Base-by-base conservation (phyloP, 2,329 filamentous ascomycete genomes). In the Neonectria magnoliae region DNA sequence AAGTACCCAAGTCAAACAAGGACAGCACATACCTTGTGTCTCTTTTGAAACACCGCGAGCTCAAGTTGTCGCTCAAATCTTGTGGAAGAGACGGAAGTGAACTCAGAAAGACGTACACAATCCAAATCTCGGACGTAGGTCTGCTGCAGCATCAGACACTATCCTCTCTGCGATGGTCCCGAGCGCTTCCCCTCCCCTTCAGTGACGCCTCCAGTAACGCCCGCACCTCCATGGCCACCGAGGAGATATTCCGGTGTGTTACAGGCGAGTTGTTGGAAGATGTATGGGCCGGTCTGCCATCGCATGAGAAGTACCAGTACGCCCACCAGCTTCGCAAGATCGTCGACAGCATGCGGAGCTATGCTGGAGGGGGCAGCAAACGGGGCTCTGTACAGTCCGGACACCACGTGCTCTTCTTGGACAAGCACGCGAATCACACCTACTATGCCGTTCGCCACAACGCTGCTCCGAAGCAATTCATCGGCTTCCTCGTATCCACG, bases 221-320 rank as follows among this genome's bases (percentile, higher is more conserved):
- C 10, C 55, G 60, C 33, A 62, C 59, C 4, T 48, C 53, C 11
- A 20, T 36, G 9, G 47, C 52, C 18, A 53, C 59, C 14, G 68
- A 56, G 16, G 38, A 42, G 4, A 65, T 72, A 22, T 47, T 33
- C 5, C 67, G 54, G 11, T 59, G 53, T 10, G 56, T 70, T 1
- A 58, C 67, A 33, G 76, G 76, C 9, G 64, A 71, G 45, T 53
- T 77, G 11, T 65, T 78, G 11, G 75, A 78, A 45, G 71, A 74
- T 13, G 27, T 75, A 5, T 78, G 77, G 76, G 53, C 60, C 6
- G 60, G 20, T 1, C 59, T 78, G 20, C 61, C 62, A 7, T 58
- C 69, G 5, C 25, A 56, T 8, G 42, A 65, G 33, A 78, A 78
- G 61, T 69, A 62, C 27, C 18, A 58, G n/a, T 71, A 71, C 29